Percentiles rank a stretch among this genome's conserved stretches.
These are phyloP conservation scores for Breynia disticha DNA, from an alignment of 441 rosid species.

Conservation along the genomic window DNA sequence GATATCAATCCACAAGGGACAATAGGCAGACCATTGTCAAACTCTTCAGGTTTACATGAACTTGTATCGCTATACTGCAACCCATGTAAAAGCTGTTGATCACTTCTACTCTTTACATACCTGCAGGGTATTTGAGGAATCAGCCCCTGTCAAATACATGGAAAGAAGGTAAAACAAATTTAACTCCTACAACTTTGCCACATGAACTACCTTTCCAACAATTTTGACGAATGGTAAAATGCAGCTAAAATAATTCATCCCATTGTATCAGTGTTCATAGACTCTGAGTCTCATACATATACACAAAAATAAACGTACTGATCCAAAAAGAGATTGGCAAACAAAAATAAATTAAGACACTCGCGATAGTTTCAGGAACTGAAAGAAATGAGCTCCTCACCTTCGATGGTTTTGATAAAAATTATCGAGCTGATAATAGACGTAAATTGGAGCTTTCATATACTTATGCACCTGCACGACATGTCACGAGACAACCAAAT, in stretches of 20 bases:
- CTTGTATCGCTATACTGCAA: slow-evolving; percentile 36
- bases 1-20: slow-evolving; percentile 86
- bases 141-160: slow-evolving; percentile 1
- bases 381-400: slow-evolving; percentile 27
- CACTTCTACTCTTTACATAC: slow-evolving; percentile 87
- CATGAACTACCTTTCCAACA: too few species aligned
- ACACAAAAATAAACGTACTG: not conserved
- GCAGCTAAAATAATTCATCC: too few species aligned
- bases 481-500: slow-evolving; percentile 10
- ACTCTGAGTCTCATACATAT: too few species aligned
- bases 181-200: too few species aligned
- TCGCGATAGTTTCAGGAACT: slow-evolving; percentile 7
- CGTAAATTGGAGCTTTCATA: slow-evolving; percentile 82
- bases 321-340: not conserved
- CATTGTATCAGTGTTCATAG: too few species aligned
- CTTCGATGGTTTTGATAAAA: slow-evolving; percentile 85
- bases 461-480: slow-evolving; percentile 47
- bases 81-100: slow-evolving; percentile 63
- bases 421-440: slow-evolving; percentile 87
- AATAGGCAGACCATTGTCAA: slow-evolving; percentile 48
- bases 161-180: too few species aligned
- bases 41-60: slow-evolving; percentile 67
- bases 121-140: slow-evolving; percentile 27
- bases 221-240: too few species aligned
- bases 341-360: not conserved